These are phyloP conservation scores for Calonectria multiphialidica DNA, from an alignment of 2,329 filamentous ascomycete genomes.

Conservation along the genomic window DNA sequence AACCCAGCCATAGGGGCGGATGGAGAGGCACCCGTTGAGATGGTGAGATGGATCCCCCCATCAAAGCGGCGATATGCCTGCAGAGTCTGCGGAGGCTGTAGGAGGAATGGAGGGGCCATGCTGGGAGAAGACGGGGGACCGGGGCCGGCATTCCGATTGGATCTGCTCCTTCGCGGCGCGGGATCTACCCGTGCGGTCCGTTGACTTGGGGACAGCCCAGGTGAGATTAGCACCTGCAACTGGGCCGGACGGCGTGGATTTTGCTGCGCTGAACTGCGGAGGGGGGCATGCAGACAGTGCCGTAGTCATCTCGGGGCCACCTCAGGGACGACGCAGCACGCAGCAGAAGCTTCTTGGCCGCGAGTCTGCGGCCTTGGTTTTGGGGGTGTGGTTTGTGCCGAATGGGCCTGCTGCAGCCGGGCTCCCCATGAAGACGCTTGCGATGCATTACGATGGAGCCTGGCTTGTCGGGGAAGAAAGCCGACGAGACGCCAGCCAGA, in stretches of 20 bases:
- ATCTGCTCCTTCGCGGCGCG: slow-evolving; percentile 20
- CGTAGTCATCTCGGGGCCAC: background rate
- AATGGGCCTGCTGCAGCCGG: background rate
- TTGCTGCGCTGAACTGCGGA: background rate
- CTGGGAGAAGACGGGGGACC: slow-evolving; percentile 7
- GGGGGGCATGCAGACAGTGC: background rate
- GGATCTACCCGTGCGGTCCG: slow-evolving; percentile 30
- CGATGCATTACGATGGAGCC: slow-evolving; percentile 11
- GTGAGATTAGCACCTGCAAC: slow-evolving; percentile 8
- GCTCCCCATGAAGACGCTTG: slow-evolving; percentile 9
- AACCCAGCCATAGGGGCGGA: background rate
- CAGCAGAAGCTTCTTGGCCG: slow-evolving; percentile 8
- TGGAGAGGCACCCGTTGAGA: slow-evolving; percentile 10
- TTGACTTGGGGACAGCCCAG: slow-evolving; percentile 2
- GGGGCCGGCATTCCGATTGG: slow-evolving; percentile 23
- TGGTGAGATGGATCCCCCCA: slow-evolving; percentile 7
- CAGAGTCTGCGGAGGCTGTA: background rate
- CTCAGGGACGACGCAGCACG: background rate
- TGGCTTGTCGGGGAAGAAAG: slow-evolving; percentile 14
- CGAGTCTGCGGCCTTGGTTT: slow-evolving; percentile 3
- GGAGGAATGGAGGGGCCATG: background rate
- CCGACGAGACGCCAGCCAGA: slow-evolving; percentile 1
- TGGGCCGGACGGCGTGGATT: background rate
- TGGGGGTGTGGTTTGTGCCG: slow-evolving; percentile 9
- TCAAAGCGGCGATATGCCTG: slow-evolving; percentile 4